phyloP scores from a whole-genome alignment of 148 eudicot species.

The Fagopyrum esculentum region DNA sequence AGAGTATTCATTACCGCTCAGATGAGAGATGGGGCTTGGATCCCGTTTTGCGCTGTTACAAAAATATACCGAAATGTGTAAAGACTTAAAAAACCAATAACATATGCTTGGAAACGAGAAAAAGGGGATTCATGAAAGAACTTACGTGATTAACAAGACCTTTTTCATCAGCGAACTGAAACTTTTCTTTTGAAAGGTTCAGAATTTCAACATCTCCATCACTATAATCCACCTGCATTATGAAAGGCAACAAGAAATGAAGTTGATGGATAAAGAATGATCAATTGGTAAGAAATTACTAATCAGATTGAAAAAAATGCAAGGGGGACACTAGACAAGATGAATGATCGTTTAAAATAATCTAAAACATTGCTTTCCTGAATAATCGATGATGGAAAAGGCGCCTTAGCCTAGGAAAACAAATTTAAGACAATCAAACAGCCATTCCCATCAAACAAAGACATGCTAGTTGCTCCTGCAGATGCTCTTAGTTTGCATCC shows the following conservation, averaged over 20 bases:
- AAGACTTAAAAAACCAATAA: not conserved
- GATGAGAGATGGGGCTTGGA: constrained; percentile 4
- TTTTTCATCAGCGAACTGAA: constrained; percentile 33
- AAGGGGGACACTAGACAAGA: not conserved
- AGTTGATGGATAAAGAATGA: not conserved
- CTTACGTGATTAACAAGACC: constrained; percentile 24
- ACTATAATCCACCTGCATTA: constrained; percentile 32
- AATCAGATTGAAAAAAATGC: not conserved
- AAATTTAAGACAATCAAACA: not conserved
- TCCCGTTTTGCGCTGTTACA: constrained; percentile 1
- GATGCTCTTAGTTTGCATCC: not conserved
- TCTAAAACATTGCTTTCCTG: not conserved
- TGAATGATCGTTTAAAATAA: not conserved
- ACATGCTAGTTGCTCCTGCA: not conserved
- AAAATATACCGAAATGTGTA: not conserved
- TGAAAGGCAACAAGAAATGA: not conserved
- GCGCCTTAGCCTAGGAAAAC: not conserved
- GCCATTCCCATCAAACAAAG: not conserved
- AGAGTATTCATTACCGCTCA: constrained; percentile 9
- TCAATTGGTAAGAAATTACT: not conserved
- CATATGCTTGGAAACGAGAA: not conserved
- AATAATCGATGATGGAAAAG: not conserved
- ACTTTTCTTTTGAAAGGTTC: constrained; percentile 37
- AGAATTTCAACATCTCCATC: constrained; percentile 57
- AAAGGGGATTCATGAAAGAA: not conserved